phyloP scores from a whole-genome alignment of 2,329 filamentous ascomycete species.

The Endothia cerciana region DNA sequence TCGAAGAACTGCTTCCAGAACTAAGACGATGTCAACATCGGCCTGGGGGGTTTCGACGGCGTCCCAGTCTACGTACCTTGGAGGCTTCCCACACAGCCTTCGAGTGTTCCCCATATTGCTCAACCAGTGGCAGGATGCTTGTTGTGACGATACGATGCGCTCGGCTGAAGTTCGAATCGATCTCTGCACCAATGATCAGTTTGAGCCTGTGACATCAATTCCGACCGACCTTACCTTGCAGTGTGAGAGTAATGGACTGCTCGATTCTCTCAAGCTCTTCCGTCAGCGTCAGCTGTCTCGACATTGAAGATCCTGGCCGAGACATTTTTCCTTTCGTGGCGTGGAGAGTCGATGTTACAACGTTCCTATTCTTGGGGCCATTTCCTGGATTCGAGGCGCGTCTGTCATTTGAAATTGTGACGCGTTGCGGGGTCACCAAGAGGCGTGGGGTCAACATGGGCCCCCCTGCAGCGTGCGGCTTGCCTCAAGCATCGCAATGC shows the following conservation, averaged over 20 bases:
- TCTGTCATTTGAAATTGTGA: slow-evolving; percentile 1
- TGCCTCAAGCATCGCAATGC: not conserved
- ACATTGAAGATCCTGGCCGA: slow-evolving; percentile 50
- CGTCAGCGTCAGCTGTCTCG: slow-evolving; percentile 73
- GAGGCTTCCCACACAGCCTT: slow-evolving; percentile 95
- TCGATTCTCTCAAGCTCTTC: slow-evolving; percentile 96
- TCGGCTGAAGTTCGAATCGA: slow-evolving; percentile 97
- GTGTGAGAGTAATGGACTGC: slow-evolving; percentile 92
- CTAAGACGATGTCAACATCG: slow-evolving; percentile 46
- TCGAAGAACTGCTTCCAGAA: slow-evolving; percentile 99
- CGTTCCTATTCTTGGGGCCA: slow-evolving; percentile 18
- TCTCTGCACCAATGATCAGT: slow-evolving; percentile 62
- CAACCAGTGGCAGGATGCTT: slow-evolving; percentile 89
- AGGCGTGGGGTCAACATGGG: slow-evolving; percentile 4
- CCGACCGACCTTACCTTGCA: slow-evolving; percentile 72
- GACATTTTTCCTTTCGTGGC: slow-evolving; percentile 48
- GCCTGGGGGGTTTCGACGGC: too few relatives aligned
- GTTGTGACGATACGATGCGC: slow-evolving; percentile 95
- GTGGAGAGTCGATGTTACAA: slow-evolving; percentile 16
- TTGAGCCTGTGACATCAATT: not conserved
- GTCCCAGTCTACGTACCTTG: slow-evolving; percentile 61
- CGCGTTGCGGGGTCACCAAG: not conserved
- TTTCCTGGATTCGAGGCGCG: slow-evolving; percentile 6
- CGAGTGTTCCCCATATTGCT: slow-evolving; percentile 94
- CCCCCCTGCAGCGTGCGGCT: not conserved